These are phyloP conservation scores for Raphanus raphanistrum DNA, from an alignment of 345 rosid genomes.

Conservation along the genomic window DNA sequence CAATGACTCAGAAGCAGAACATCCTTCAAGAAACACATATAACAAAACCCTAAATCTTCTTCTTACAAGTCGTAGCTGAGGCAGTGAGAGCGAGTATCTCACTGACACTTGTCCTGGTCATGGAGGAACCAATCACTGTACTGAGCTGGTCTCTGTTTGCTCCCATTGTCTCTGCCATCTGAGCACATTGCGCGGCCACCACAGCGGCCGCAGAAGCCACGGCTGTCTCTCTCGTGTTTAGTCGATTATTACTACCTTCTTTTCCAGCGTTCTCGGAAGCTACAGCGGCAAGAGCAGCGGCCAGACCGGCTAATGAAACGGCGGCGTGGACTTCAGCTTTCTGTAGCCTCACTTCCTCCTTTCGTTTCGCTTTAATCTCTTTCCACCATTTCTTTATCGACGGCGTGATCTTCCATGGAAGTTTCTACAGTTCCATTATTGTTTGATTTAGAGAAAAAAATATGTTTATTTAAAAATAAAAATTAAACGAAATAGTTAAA, in stretches of 20 bases:
- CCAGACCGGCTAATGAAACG: slow-evolving; percentile 78
- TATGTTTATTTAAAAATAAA: not conserved
- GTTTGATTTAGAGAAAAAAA: not conserved
- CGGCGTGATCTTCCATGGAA: slow-evolving; percentile 69
- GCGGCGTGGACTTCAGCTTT: slow-evolving; percentile 94
- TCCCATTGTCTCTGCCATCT: slow-evolving; percentile 86
- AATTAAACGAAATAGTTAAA: not conserved
- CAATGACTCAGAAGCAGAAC: slow-evolving; percentile 23
- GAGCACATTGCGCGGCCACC: slow-evolving; percentile 82
- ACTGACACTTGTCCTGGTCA: slow-evolving; percentile 63
- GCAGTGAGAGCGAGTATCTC: slow-evolving; percentile 89
- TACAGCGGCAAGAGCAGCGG: slow-evolving; percentile 81
- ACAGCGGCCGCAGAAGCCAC: slow-evolving; percentile 89
- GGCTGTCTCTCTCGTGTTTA: slow-evolving; percentile 57
- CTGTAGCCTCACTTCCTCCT: slow-evolving; percentile 73
- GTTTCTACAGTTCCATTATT: slow-evolving; percentile 35
- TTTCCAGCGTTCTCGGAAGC: slow-evolving; percentile 58
- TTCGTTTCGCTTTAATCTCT: slow-evolving; percentile 70
- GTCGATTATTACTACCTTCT: slow-evolving; percentile 22
- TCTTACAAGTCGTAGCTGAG: slow-evolving; percentile 83
- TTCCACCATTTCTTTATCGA: slow-evolving; percentile 87
- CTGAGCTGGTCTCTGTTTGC: slow-evolving; percentile 74
- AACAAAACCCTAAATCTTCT: not conserved
- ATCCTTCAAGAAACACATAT: not conserved
- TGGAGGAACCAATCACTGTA: slow-evolving; percentile 66